Conservation (phyloP, 2,329 filamentous ascomycete species). For the Beauveria sp. region DNA sequence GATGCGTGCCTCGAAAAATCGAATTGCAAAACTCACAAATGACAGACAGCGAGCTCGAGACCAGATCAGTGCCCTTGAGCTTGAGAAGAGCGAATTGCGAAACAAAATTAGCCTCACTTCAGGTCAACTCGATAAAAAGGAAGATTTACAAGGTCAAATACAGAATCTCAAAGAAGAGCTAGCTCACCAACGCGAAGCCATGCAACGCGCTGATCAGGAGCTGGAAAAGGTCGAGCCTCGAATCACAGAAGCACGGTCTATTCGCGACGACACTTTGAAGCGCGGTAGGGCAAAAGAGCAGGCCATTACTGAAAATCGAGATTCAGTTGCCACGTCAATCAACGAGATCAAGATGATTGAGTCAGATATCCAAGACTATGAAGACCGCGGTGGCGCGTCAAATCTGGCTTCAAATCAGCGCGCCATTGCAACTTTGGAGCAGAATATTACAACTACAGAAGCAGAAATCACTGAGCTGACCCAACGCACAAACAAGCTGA, state of each 20-base stretch:
- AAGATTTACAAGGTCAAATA: constrained; percentile 61
- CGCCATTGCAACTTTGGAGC: constrained; percentile 61
- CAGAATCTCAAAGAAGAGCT: constrained; percentile 65
- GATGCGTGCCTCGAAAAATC: constrained; percentile 57
- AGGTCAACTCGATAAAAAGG: constrained; percentile 76
- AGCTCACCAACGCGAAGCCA: constrained; percentile 58
- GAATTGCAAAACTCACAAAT: constrained; percentile 55
- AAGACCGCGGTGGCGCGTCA: constrained; percentile 64
- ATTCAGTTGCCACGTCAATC: constrained; percentile 64
- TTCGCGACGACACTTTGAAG: constrained; percentile 68
- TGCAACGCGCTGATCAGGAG: constrained; percentile 63
- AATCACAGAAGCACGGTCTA: constrained; percentile 65
- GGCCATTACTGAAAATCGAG: constrained; percentile 61
- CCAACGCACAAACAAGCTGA: constrained; percentile 66
- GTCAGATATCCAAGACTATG: constrained; percentile 71
- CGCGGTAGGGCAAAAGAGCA: constrained; percentile 67
- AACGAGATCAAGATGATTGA: constrained; percentile 71
- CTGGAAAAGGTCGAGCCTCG: constrained; percentile 68
- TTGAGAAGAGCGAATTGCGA: constrained; percentile 67
- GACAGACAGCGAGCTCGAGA: constrained; percentile 67
- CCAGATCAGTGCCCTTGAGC: constrained; percentile 62
- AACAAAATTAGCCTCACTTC: constrained; percentile 64
- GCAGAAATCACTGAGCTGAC: constrained; percentile 60
- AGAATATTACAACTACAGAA: constrained; percentile 57
- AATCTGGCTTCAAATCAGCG: constrained; percentile 63